Evolutionary conservation across 2,329 filamentous ascomycete species (phyloP), one percentile per base, ranked within the genome.

Genomic region (Trichoderma simmonsii): DNA sequence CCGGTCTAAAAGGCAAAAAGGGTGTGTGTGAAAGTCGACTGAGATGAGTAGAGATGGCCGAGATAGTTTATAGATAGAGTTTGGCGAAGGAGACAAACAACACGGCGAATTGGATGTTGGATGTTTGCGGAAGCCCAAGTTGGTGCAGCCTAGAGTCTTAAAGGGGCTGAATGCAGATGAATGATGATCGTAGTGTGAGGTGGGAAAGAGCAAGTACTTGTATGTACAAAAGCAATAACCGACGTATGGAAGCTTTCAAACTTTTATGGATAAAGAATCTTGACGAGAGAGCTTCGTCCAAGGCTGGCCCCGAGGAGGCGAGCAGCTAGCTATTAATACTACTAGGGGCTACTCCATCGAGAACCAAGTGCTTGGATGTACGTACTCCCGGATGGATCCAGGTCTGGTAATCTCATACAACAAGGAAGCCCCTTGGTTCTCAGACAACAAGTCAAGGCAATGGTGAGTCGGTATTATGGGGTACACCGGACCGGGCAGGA

Each of bases 301-400:
- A 60, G 65, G 51, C 56, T 59, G 65, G 65, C 65, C 7, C n/a
- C 26, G 65, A 68, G 65, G 65, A 68, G 65, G 65, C 39, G 65
- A 67, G 64, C 36, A 68, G 54, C 65, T 60, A 68, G 54, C 65
- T 60, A 60, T 68, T 68, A 68, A 68, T 68, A 68, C 32, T 60
- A 21, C 57, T 32, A 21, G 30, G 30, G 28, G 28, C 57, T 32
- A 32, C 28, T n/a, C 26, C 26, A 7, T 28, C 2, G 3, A 32
- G 48, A 39, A 68, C 15, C 24, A n/a, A 43, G 26, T 26, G 26
- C 65, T 24, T 32, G 54, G 24, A 39, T 59, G 34, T 48, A 39
- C 65, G 65, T 68, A 68, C 57, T 34, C 2, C 28, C 32, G 54
- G 65, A 68, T 68, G 65, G 65, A 68, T 43, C 65, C 65, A 36